Conservation (phyloP, 257 asterid genomes). For the Nicotiana tomentosiformis region DNA sequence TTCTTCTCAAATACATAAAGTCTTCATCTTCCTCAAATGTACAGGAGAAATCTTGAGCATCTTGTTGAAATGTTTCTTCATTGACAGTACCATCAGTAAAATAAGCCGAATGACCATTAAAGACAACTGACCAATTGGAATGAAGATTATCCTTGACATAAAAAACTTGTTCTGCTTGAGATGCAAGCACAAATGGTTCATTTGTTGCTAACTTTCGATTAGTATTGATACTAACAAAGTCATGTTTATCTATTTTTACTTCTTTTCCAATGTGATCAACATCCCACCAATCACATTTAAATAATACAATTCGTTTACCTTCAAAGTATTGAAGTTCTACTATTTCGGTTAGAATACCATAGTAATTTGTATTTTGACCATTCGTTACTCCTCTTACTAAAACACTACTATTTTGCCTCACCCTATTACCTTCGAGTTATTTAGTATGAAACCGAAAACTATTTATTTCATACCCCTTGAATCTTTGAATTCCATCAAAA, state of each 20-base stretch:
- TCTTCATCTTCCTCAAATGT: background rate
- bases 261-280: background rate
- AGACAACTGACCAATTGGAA: background rate
- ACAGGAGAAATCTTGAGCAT: background rate
- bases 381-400: background rate
- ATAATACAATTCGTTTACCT: background rate
- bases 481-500: background rate
- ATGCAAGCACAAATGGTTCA: background rate
- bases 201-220: background rate
- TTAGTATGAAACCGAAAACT: background rate
- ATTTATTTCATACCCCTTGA: background rate
- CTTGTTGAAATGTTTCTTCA: background rate
- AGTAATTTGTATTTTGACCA: background rate
- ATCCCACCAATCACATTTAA: background rate
- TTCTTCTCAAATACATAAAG: background rate
- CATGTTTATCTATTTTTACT: background rate
- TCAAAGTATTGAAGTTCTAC: too few relatives aligned
- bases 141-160: background rate
- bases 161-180: background rate
- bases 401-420: background rate
- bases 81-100: background rate
- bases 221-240: background rate
- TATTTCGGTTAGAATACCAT: background rate
- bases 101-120: background rate
- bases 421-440: background rate